A percentile compares a stretch with the other conserved stretches of the same genome.
Evolutionary conservation across 257 asterid genomes (phyloP).

Genomic region (Lavandula angustifolia): DNA sequence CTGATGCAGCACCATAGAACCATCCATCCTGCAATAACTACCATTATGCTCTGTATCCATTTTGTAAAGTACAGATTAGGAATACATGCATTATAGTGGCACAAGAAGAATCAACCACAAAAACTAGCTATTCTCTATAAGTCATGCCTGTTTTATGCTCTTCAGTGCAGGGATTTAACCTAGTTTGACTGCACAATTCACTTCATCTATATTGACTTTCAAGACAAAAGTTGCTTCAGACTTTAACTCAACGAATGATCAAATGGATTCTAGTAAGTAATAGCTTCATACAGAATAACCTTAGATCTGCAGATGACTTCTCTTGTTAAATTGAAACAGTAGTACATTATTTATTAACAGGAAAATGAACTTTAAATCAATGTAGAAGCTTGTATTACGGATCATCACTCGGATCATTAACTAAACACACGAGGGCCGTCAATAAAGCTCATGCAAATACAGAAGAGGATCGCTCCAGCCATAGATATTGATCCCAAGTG

Average conservation of each 20-base stretch:
- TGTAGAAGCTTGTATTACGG: neutral
- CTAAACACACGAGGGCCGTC: no score
- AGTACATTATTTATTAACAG: neutral
- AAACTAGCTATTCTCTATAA: constrained; percentile 11
- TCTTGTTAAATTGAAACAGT: neutral
- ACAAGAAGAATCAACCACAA: constrained; percentile 20
- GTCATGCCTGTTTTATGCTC: constrained; percentile 23
- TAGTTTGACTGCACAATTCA: constrained; percentile 14
- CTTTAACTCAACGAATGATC: constrained; percentile 1
- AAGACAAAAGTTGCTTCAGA: constrained; percentile 3
- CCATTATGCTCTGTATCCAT: constrained; percentile 17
- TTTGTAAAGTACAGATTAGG: constrained; percentile 22
- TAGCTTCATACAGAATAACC: neutral
- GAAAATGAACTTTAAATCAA: neutral
- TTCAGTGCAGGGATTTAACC: neutral
- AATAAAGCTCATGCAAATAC: no score
- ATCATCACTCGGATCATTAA: no score
- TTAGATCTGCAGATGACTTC: neutral
- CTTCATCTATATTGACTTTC: constrained; percentile 15
- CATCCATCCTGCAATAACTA: constrained; percentile 45
- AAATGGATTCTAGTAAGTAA: no score
- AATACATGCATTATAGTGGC: constrained; percentile 1
- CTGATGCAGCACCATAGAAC: constrained; percentile 42
- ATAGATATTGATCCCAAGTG: no score
- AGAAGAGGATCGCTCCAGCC: no score